Base-by-base conservation (phyloP, 768 basidiomycete genomes). In the Mycena pura region DNA sequence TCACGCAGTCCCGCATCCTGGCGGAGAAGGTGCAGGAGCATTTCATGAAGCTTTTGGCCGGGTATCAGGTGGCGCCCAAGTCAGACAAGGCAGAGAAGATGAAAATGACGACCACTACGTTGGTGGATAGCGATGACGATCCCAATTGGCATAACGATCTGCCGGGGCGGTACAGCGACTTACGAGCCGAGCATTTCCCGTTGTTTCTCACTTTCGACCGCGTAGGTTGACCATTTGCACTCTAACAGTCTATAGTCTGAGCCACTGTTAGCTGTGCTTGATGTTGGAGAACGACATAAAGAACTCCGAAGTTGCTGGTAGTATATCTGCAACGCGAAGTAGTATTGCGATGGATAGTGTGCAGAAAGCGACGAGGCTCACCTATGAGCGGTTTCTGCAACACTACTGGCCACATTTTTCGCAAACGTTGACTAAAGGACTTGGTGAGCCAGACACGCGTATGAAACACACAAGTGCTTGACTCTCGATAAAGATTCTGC, bases 1-100 rank as follows among this genome's bases (percentile, higher is more conserved):
- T 92, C 2, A 91, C 90, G 0, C 86, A 89, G 66, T 91, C 90
- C 2, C 80, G 79, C 17, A 77, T 86, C 17, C 80, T 92, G 3
- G 88, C 88, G 0, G 75, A 74, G n/a, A 89, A 88, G 62, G 90
- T 92, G n/a, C 80, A 87, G 62, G 85, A 87, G 40, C 86, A 89
- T 67, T 92, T 86, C 65, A 54, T 63, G 5, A 83, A 83, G 63
- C 72, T 90, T 17, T 64, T 82, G 10, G 73, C 77, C 1, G 63
- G 63, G 17, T 64, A 64, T 24, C 52, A 48, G 8, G 57, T 48
- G 7, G 38, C 53, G 6, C 15, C 28, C 28, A 21, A 41, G 7
- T 3, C 40, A 24, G 58, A 46, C 1, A 32, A 57, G 19, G 21
- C 24, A 47, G 49, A 25, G 44, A 46, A 56, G 49, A 45, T 31